Conservation (phyloP, 78 protist species). For the Goniomonas avonlea region DNA sequence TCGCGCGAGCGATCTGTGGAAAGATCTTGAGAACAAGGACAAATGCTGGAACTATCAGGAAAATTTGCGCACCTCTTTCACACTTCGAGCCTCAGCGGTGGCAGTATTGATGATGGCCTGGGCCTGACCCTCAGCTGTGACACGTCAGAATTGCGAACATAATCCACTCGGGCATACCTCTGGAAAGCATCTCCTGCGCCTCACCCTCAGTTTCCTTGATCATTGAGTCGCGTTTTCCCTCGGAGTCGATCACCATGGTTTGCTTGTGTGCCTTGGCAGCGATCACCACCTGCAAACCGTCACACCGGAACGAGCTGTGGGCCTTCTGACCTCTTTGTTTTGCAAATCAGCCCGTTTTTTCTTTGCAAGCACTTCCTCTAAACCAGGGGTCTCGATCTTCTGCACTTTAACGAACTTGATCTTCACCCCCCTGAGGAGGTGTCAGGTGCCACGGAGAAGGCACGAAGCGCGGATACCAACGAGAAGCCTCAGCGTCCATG, state of each 20-base stretch:
- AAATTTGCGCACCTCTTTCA: neutral
- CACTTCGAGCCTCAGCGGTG: neutral
- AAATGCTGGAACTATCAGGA: no score
- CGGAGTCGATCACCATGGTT: slow-evolving; percentile 6
- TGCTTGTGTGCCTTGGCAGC: slow-evolving; percentile 1
- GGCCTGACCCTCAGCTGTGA: slow-evolving; percentile 11
- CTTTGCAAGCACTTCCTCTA: neutral
- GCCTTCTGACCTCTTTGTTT: neutral
- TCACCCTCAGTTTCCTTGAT: slow-evolving; percentile 5
- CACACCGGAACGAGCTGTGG: no score
- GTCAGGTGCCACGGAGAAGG: neutral
- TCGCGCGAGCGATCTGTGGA: no score
- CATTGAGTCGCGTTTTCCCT: slow-evolving; percentile 17
- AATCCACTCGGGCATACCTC: no score
- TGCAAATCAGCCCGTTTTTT: neutral
- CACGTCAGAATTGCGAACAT: no score
- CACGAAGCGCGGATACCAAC: neutral
- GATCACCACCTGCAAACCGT: no score
- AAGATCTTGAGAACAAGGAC: no score
- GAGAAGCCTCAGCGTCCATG: neutral
- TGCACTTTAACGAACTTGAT: neutral
- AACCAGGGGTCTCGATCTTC: neutral
- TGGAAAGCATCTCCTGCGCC: neutral
- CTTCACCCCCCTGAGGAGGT: neutral
- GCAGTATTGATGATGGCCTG: slow-evolving; percentile 1